phyloP scores from a whole-genome alignment of 2,329 filamentous ascomycete species.

The Stachybotrys echinatus region DNA sequence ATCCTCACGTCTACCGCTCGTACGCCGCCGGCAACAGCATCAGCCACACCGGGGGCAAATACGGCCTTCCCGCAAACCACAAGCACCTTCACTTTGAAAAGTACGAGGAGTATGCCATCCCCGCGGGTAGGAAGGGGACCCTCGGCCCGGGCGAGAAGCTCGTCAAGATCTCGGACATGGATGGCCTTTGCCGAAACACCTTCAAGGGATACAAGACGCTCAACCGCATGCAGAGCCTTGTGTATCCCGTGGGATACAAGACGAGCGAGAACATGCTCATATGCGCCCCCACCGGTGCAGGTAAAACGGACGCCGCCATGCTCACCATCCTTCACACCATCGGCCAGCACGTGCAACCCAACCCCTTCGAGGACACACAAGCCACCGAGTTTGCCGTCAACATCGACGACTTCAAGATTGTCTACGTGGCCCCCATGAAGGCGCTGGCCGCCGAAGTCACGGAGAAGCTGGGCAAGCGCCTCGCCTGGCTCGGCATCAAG shows the following conservation, averaged over 20 bases:
- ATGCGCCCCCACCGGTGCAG: slow-evolving; percentile 93
- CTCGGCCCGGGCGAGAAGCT: slow-evolving; percentile 70
- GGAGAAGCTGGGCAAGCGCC: slow-evolving; percentile 83
- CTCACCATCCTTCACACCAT: slow-evolving; percentile 89
- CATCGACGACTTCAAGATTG: slow-evolving; percentile 89
- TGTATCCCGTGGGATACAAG: slow-evolving; percentile 91
- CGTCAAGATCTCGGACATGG: slow-evolving; percentile 74
- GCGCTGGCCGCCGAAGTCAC: slow-evolving; percentile 94
- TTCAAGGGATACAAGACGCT: slow-evolving; percentile 91
- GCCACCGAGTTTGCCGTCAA: slow-evolving; percentile 78
- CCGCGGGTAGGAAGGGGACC: slow-evolving; percentile 72
- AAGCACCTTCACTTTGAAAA: slow-evolving; percentile 64
- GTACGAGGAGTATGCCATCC: slow-evolving; percentile 87
- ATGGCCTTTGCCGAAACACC: slow-evolving; percentile 83
- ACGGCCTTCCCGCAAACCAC: slow-evolving; percentile 73
- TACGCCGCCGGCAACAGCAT: slow-evolving; percentile 83
- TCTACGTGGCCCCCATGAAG: slow-evolving; percentile 99
- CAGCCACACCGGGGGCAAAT: slow-evolving; percentile 74
- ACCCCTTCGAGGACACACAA: slow-evolving; percentile 67
- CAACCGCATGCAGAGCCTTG: slow-evolving; percentile 96
- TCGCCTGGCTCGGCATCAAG: slow-evolving; percentile 89
- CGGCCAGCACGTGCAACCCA: slow-evolving; percentile 77
- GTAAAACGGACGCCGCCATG: slow-evolving; percentile 99
- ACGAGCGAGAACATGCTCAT: slow-evolving; percentile 99
- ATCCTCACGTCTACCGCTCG: slow-evolving; percentile 88